These are phyloP conservation scores for Tetrahymena thermophila DNA, from an alignment of 73 alveolate genomes.

Conservation along the genomic window DNA sequence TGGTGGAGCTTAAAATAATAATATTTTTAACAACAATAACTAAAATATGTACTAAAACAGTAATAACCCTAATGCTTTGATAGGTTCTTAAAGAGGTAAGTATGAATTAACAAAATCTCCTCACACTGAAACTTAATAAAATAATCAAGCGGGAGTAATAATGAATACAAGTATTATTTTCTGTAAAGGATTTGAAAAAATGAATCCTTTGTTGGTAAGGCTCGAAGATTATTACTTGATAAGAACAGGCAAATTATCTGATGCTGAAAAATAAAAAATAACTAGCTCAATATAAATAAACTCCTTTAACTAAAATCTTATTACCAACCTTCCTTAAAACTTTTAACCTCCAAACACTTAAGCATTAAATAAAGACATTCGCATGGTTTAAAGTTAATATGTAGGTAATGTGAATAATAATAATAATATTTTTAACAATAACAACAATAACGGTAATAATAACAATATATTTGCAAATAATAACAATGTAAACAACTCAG, in stretches of 20 bases:
- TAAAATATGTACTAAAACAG: not conserved
- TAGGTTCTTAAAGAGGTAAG: not conserved
- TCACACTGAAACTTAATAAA: not conserved
- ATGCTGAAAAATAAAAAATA: not conserved
- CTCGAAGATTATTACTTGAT: not conserved
- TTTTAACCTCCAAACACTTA: not conserved
- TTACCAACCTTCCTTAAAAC: not conserved
- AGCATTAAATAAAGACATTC: not conserved
- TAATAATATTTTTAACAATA: not conserved
- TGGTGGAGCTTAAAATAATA: not conserved
- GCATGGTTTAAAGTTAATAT: not conserved
- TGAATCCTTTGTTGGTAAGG: not conserved
- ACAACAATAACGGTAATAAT: not conserved
- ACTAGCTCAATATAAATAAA: not conserved
- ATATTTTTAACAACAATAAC: not conserved
- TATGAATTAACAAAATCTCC: not conserved
- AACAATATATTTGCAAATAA: not conserved
- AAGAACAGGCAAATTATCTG: not conserved
- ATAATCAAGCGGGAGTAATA: not conserved
- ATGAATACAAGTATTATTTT: not conserved
- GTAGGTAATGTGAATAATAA: not conserved
- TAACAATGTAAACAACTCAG: not conserved
- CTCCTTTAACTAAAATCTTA: not conserved
- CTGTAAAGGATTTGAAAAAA: not conserved
- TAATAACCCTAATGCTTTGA: not conserved